Conservation (phyloP, 176 grass and related monocot genomes). For the Oryza brachyantha region DNA sequence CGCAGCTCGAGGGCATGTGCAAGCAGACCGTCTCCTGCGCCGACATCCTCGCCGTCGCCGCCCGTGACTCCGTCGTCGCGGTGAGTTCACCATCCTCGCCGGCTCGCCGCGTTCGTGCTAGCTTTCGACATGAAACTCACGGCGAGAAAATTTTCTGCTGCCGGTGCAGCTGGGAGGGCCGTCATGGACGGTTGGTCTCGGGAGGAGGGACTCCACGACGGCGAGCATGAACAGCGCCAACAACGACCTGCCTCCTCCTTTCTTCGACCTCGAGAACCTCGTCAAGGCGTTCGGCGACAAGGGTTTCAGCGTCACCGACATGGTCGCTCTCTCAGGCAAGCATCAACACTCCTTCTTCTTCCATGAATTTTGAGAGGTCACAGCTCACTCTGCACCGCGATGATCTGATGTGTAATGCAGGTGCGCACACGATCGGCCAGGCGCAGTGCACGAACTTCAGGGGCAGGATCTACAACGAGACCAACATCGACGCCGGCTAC, state of each 20-base stretch:
- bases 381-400: too few species aligned
- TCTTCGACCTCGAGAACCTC: slow-evolving; percentile 20
- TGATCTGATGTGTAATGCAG: slow-evolving; percentile 20
- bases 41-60: slow-evolving; percentile 71
- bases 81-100: slow-evolving; percentile 11
- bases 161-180: slow-evolving; percentile 37
- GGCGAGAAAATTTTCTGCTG: neutral
- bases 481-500: slow-evolving; percentile 43
- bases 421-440: slow-evolving; percentile 57
- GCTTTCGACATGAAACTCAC: neutral
- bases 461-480: slow-evolving; percentile 56
- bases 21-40: slow-evolving; percentile 68
- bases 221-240: slow-evolving; percentile 31
- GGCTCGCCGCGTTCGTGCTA: too few species aligned
- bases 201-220: slow-evolving; percentile 44
- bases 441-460: slow-evolving; percentile 45
- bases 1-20: slow-evolving; percentile 49
- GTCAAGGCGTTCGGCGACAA: slow-evolving; percentile 28
- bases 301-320: slow-evolving; percentile 28
- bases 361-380: neutral
- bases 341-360: too few species aligned
- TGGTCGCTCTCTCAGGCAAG: slow-evolving; percentile 55
- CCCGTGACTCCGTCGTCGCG: slow-evolving; percentile 71
- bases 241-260: slow-evolving; percentile 27
- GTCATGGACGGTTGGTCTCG: slow-evolving; percentile 38